Base-by-base conservation (phyloP, 305 asterid species). In the Lippia alba region DNA sequence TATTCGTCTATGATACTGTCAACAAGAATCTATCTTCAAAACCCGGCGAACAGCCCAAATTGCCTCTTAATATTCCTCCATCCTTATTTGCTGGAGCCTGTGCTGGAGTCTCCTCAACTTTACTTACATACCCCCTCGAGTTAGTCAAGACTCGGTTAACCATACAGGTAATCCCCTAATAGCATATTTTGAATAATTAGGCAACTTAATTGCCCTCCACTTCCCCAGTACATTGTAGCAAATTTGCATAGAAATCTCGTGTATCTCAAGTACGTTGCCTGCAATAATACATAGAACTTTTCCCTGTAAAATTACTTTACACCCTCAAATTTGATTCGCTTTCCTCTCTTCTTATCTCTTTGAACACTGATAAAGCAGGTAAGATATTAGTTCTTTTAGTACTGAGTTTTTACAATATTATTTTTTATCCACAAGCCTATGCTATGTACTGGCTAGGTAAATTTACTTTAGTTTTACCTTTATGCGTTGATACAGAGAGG, bases 61-160 rank as follows among this genome's bases (percentile, higher is more conserved):
- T 94, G 51, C 94, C 85, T 8, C 49, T 95, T 51, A 97, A 97
- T 53, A 53, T 95, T 51, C 98, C 98, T 53, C 87, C 98, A 60
- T 91, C 99, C 56, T 70, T 92, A 54, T 70, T 95, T 44, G 99
- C 97, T 0, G 99, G 99, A 66, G 98, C 98, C 50, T 90, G 94
- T 78, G 99, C 98, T 56, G 99, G 99, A 72, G 96, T 92, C 73
- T 83, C 91, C 87, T 95, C 99, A 34, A 95, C 99, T 18, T 67
- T 95, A 74, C 66, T 89, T 64, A 95, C 97, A 57, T 95, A 95
- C 76, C 99, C 98, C 20, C 98, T 94, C 3, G 99, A 94, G 86
- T 77, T 94, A 76, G 83, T 94, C 82, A 95, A 95, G 80, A 95
- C 99, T 66, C 97, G 99, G 61, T 68, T 95, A 15, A 95, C 99